Conservation (phyloP, 2,329 filamentous ascomycete genomes). For the Achaetomium macrosporum region DNA sequence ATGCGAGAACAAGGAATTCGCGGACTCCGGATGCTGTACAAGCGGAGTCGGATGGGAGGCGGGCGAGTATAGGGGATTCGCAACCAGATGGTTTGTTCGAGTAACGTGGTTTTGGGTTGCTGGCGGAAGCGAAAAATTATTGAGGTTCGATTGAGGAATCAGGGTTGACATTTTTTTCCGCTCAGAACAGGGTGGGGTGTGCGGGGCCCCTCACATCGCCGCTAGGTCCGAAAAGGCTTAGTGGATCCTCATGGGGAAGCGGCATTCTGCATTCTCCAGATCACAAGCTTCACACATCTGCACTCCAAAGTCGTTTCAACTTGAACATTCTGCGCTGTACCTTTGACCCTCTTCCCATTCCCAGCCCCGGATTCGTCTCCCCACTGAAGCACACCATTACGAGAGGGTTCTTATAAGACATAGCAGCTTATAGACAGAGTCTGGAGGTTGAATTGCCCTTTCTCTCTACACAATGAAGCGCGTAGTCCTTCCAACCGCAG, state of each 20-base stretch:
- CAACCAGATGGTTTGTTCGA: conserved; percentile 10
- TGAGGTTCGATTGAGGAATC: conserved; percentile 18
- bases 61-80: conserved; percentile 14
- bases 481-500: background rate
- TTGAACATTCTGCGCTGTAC: background rate
- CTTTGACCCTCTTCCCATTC: background rate
- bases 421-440: background rate
- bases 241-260: background rate
- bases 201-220: background rate
- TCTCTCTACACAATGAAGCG: background rate
- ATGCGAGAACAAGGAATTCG: background rate
- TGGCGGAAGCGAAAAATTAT: conserved; percentile 21
- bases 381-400: background rate
- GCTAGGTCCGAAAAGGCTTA: conserved; percentile 14
- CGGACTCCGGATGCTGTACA: conserved; percentile 9
- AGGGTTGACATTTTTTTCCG: conserved; percentile 26
- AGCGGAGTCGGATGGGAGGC: conserved; percentile 12
- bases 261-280: too few species aligned
- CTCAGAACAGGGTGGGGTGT: conserved; percentile 14
- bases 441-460: background rate
- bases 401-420: too few species aligned
- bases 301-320: too few species aligned
- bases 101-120: conserved; percentile 13
- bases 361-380: background rate
- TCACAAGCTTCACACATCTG: too few species aligned